phyloP scores from a whole-genome alignment of 768 basidiomycete species.

The Exsudoporus frostii region DNA sequence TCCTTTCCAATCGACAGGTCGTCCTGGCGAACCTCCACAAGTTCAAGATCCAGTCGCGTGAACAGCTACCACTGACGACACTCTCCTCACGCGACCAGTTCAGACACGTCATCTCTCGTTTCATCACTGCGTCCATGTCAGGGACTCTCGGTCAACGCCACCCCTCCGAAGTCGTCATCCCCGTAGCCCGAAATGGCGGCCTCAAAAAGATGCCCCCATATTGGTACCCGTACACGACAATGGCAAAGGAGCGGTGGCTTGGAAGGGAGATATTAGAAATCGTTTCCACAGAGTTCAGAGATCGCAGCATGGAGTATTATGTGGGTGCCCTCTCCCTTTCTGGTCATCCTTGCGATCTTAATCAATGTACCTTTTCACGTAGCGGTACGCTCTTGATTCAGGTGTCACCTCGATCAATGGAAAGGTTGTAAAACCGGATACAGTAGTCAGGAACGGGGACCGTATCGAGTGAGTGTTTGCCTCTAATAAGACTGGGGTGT shows the following conservation, averaged over 20 bases:
- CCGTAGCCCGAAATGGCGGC: constrained; percentile 31
- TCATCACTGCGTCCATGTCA: constrained; percentile 51
- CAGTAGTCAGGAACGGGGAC: constrained; percentile 82
- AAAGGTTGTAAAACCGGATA: constrained; percentile 73
- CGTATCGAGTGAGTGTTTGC: constrained; percentile 69
- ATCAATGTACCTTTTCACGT: not conserved
- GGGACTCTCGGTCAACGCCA: constrained; percentile 23
- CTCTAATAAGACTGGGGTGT: not conserved
- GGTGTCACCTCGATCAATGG: constrained; percentile 97
- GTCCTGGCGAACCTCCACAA: constrained; percentile 29
- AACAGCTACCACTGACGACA: constrained; percentile 41
- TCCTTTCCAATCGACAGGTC: constrained; percentile 26
- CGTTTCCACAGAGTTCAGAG: constrained; percentile 90
- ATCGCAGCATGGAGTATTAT: constrained; percentile 94
- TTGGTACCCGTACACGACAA: constrained; percentile 92
- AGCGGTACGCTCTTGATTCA: constrained; percentile 77
- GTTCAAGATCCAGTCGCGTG: constrained; percentile 28
- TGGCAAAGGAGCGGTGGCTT: constrained; percentile 90
- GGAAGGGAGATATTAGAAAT: constrained; percentile 86
- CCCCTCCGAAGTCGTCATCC: constrained; percentile 23
- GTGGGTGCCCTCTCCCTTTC: constrained; percentile 46
- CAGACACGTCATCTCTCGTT: constrained; percentile 49
- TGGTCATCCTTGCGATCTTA: not conserved
- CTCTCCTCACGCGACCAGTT: constrained; percentile 55
- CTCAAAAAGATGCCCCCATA: constrained; percentile 84